These are phyloP conservation scores for Xylariaceae sp. DNA, from an alignment of 2,329 filamentous ascomycete genomes.

Conservation along the genomic window DNA sequence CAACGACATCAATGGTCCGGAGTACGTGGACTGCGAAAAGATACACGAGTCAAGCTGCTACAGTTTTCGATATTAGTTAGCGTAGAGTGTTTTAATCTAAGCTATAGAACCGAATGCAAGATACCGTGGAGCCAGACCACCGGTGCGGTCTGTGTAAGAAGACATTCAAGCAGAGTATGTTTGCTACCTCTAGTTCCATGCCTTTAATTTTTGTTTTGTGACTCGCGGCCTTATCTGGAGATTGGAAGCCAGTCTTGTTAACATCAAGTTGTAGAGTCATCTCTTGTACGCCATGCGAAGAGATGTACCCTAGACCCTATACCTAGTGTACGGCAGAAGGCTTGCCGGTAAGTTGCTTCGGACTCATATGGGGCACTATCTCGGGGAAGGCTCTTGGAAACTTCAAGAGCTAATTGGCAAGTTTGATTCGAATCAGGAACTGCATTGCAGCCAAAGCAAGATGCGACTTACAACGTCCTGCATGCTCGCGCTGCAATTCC, in stretches of 20 bases:
- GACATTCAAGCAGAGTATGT: slow-evolving; percentile 35
- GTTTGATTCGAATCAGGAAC: slow-evolving; percentile 10
- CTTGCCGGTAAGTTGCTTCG: slow-evolving; percentile 31
- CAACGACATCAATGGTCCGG: neutral
- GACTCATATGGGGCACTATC: neutral
- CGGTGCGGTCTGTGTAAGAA: slow-evolving; percentile 32
- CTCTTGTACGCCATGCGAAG: slow-evolving; percentile 33
- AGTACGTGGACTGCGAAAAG: slow-evolving; percentile 14
- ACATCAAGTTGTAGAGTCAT: slow-evolving; percentile 28
- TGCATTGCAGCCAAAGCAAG: slow-evolving; percentile 40
- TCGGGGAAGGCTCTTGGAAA: neutral
- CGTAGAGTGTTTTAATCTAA: no score
- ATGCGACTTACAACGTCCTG: slow-evolving; percentile 36
- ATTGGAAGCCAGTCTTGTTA: neutral
- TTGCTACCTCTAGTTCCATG: neutral
- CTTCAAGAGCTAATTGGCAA: neutral
- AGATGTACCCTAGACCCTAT: slow-evolving; percentile 34
- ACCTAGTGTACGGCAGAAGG: slow-evolving; percentile 36
- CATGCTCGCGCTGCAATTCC: slow-evolving; percentile 35
- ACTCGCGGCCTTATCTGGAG: no score
- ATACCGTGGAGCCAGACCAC: slow-evolving; percentile 9
- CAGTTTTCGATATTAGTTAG: no score
- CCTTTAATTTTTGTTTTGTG: neutral
- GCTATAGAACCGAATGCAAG: slow-evolving; percentile 19
- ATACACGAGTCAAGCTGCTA: no score